These are phyloP conservation scores for Sarocladium brachiariae DNA, from an alignment of 2,329 filamentous ascomycete species.

Conservation along the genomic window DNA sequence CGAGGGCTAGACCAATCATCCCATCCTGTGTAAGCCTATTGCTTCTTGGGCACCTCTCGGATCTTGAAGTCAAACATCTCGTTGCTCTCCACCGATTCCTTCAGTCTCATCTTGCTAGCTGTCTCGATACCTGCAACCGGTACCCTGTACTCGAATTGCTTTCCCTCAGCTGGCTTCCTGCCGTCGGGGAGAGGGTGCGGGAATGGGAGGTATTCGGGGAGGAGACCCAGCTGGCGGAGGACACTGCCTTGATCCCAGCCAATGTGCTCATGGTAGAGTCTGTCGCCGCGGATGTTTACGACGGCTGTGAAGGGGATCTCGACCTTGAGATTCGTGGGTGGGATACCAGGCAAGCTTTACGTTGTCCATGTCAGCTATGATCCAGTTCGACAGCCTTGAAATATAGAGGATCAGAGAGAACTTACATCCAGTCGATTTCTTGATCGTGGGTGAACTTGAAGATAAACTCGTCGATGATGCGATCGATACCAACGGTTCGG, in stretches of 20 bases:
- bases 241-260: slow-evolving; percentile 62
- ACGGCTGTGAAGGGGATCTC: slow-evolving; percentile 55
- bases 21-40: background rate
- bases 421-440: slow-evolving; percentile 64
- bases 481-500: slow-evolving; percentile 64
- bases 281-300: slow-evolving; percentile 57
- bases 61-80: slow-evolving; percentile 10
- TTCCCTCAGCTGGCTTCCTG: background rate
- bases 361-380: too few species aligned
- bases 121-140: slow-evolving; percentile 17
- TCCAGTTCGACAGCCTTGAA: too few species aligned
- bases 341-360: slow-evolving; percentile 44
- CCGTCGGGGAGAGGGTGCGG: slow-evolving; percentile 44
- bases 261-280: slow-evolving; percentile 60
- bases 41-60: background rate
- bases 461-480: slow-evolving; percentile 66
- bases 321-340: slow-evolving; percentile 45
- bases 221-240: slow-evolving; percentile 49
- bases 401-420: too few species aligned
- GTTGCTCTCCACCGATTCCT: slow-evolving; percentile 12
- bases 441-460: slow-evolving; percentile 56
- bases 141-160: slow-evolving; percentile 14
- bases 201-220: slow-evolving; percentile 55
- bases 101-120: slow-evolving; percentile 14
- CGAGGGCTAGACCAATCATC: too few species aligned